These are phyloP conservation scores for Tremella yokohamensis DNA, from an alignment of 768 basidiomycete genomes.

Conservation along the genomic window DNA sequence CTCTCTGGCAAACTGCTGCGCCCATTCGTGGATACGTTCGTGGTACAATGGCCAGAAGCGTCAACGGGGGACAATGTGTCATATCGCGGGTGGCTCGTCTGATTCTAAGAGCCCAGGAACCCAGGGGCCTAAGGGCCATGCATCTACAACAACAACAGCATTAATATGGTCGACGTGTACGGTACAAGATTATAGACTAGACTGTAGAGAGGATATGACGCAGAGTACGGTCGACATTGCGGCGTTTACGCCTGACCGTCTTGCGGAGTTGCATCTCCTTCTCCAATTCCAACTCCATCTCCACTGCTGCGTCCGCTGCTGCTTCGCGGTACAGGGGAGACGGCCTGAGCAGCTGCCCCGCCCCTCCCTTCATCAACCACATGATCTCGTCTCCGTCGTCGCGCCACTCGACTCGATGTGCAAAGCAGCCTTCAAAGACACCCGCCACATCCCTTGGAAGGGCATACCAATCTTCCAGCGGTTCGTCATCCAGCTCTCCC, in stretches of 20 bases:
- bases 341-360: neutral
- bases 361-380: conserved; percentile 33
- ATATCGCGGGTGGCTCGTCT: conserved; percentile 2
- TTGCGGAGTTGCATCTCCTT: neutral
- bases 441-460: conserved; percentile 24
- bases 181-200: neutral
- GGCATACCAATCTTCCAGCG: conserved; percentile 24
- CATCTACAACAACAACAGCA: no score
- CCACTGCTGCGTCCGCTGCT: no score
- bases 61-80: neutral
- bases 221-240: neutral
- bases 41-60: conserved; percentile 83
- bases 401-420: conserved; percentile 29
- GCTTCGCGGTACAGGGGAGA: no score
- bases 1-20: conserved; percentile 77
- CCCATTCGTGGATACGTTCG: conserved; percentile 81
- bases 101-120: no score
- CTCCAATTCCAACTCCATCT: no score
- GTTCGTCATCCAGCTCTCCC: conserved; percentile 1
- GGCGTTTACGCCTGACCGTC: neutral
- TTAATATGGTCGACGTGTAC: no score
- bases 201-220: neutral
- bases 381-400: conserved; percentile 29
- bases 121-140: no score
- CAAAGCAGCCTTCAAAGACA: conserved; percentile 17